Evolutionary conservation across 371 early-diverging fungal species (phyloP), one percentile per base, ranked within the genome.

Genomic region (Conidiobolus incongruus): DNA sequence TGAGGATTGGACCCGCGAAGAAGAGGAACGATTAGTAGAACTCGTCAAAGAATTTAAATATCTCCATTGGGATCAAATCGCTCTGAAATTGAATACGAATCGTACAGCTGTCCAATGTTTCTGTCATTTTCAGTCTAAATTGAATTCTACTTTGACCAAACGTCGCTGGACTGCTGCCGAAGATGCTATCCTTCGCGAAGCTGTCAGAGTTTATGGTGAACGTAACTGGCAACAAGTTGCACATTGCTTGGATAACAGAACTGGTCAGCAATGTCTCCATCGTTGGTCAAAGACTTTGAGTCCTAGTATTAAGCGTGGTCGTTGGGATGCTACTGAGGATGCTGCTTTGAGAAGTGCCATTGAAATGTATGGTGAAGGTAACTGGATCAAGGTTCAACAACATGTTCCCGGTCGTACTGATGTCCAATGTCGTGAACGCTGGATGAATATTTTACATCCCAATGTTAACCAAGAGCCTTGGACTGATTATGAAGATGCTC

Each of bases 401-500:
- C 62, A 72, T 46, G 65, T 88, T 8, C 70, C 67, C 1, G 76
- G 77, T 16, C 60, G 87, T 35, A 87, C 84, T 1, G 88, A 88
- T 52, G 72, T 77, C 43, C 86, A 90, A 46, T 86, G 86, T 41
- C 68, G 91, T 23, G 89, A 90, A 52, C 63, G 91, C 39, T 90
- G 70, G 53, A 61, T 66, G 48, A 82, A 85, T 53, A 62, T 73
- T 1, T 47, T 83, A 21, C 61, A 69, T 31, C 83, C 85, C 3
- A 53, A 51, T 0, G 48, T 86, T 24, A 62, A 66, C 33, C 54
- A 56, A 26, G 63, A 62, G 19, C 59, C 53, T 12, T 68, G 79
- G 58, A 62, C 67, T 2, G 17, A 33, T 38, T 41, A 50, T 34
- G 67, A 67, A 46, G 67, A 67, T 49, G 51, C 52, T 26, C 50